Evolutionary conservation across 2,329 filamentous ascomycete genomes (phyloP).

Genomic region (Venturiaceae sp.): DNA sequence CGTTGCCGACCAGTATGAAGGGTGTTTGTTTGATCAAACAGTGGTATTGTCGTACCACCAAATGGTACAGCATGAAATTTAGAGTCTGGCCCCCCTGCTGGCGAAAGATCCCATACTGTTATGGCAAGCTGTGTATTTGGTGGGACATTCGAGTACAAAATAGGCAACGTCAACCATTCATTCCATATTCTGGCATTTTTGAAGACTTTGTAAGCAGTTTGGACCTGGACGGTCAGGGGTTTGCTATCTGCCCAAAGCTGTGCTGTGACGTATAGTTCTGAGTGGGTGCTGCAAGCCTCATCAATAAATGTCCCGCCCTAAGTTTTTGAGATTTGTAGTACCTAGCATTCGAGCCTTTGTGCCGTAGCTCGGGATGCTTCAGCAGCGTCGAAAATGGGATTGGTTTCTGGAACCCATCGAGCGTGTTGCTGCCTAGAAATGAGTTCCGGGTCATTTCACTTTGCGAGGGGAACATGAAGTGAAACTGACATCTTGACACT

Average conservation of each 20-base stretch:
- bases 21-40: constrained; percentile 92
- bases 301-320: constrained; percentile 6
- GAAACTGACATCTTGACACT: constrained; percentile 51
- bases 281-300: constrained; percentile 49
- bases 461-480: not conserved
- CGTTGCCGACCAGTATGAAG: constrained; percentile 88
- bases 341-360: constrained; percentile 80
- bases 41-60: constrained; percentile 78
- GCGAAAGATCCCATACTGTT: constrained; percentile 90
- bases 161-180: constrained; percentile 86
- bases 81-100: constrained; percentile 59
- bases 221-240: constrained; percentile 79
- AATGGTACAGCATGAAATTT: constrained; percentile 79
- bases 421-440: constrained; percentile 47
- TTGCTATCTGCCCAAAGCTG: constrained; percentile 97
- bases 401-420: constrained; percentile 70
- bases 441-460: too few relatives aligned
- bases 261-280: constrained; percentile 85
- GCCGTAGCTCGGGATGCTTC: constrained; percentile 67
- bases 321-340: constrained; percentile 19
- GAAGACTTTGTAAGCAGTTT: constrained; percentile 89
- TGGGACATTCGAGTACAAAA: constrained; percentile 75
- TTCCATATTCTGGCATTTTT: constrained; percentile 72
- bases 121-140: constrained; percentile 77
- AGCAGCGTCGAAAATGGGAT: constrained; percentile 70